phyloP scores from a whole-genome alignment of 116 monocot genomes.

The Trichopus zeylanicus region DNA sequence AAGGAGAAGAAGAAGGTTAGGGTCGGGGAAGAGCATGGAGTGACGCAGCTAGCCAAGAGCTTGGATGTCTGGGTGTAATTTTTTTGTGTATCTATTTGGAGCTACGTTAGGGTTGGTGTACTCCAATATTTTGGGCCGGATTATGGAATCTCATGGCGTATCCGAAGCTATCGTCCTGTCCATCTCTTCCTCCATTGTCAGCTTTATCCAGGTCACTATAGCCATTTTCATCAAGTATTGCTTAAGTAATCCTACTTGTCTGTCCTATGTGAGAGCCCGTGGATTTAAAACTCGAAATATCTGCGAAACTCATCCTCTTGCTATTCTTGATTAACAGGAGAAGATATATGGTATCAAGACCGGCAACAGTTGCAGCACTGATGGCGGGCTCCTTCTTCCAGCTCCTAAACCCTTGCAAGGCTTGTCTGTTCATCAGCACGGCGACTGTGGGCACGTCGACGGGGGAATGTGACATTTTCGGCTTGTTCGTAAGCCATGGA shows the following conservation, averaged over 20 bases:
- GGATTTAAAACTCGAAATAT: no score
- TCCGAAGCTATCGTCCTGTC: conserved; percentile 32
- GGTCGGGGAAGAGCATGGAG: conserved; percentile 33
- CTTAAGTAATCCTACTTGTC: not conserved
- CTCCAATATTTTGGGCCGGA: conserved; percentile 84
- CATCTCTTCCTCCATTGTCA: conserved; percentile 67
- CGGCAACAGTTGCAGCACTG: conserved; percentile 30
- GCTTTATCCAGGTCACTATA: conserved; percentile 23
- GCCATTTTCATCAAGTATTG: not conserved
- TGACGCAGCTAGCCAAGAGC: conserved; percentile 14
- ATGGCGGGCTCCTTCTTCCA: conserved; percentile 46
- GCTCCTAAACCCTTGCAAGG: conserved; percentile 22
- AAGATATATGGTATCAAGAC: conserved; percentile 24
- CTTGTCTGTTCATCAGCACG: conserved; percentile 25
- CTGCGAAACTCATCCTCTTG: not conserved
- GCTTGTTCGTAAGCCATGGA: no score
- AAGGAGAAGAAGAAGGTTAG: not conserved
- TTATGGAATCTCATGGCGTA: conserved; percentile 49
- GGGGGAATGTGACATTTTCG: no score
- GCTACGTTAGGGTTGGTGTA: conserved; percentile 73
- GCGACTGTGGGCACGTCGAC: conserved; percentile 36
- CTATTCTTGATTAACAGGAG: conserved; percentile 15
- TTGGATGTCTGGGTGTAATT: conserved; percentile 84
- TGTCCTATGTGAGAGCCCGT: not conserved
- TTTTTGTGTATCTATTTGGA: conserved; percentile 67